Evolutionary conservation across 352 stramenopile species (phyloP).

Genomic region (Phytophthora vignae): DNA sequence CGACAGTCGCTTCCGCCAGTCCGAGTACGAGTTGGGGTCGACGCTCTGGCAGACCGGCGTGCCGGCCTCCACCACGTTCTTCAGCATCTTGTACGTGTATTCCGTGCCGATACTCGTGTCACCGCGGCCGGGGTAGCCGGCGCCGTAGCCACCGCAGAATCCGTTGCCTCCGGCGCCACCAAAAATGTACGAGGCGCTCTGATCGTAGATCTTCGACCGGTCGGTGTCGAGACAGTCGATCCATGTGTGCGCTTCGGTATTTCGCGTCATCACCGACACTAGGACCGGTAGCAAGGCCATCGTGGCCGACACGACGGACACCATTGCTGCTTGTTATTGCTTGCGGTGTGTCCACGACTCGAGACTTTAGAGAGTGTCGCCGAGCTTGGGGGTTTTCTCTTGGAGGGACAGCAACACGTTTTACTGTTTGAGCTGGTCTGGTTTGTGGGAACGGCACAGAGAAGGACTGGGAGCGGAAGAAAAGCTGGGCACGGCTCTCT

Average conservation of each 20-base stretch:
- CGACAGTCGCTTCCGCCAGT: conserved; percentile 63
- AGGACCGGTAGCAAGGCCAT: conserved; percentile 24
- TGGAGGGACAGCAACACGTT: conserved; percentile 13
- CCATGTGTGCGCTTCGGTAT: conserved; percentile 64
- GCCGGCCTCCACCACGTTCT: conserved; percentile 65
- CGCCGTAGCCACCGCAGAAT: conserved; percentile 75
- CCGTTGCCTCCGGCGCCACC: conserved; percentile 65
- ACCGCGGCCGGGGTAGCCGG: conserved; percentile 66
- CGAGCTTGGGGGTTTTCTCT: background rate
- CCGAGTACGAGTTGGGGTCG: conserved; percentile 62
- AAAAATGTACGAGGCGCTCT: conserved; percentile 73
- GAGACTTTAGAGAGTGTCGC: conserved; percentile 31
- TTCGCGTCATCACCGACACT: conserved; percentile 19
- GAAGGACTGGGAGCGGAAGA: conserved; percentile 35
- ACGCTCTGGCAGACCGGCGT: conserved; percentile 54
- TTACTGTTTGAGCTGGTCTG: conserved; percentile 27
- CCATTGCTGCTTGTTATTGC: conserved; percentile 23
- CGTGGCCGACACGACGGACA: conserved; percentile 15
- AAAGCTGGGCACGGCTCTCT: conserved; percentile 30
- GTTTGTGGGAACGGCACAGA: conserved; percentile 30
- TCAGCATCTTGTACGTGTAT: conserved; percentile 79
- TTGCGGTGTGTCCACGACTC: conserved; percentile 16
- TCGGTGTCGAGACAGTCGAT: conserved; percentile 72
- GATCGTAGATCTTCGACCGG: conserved; percentile 68
- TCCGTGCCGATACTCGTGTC: conserved; percentile 54